Base-by-base conservation (phyloP, 208 protist species). In the Vickermania spadyakhi region DNA sequence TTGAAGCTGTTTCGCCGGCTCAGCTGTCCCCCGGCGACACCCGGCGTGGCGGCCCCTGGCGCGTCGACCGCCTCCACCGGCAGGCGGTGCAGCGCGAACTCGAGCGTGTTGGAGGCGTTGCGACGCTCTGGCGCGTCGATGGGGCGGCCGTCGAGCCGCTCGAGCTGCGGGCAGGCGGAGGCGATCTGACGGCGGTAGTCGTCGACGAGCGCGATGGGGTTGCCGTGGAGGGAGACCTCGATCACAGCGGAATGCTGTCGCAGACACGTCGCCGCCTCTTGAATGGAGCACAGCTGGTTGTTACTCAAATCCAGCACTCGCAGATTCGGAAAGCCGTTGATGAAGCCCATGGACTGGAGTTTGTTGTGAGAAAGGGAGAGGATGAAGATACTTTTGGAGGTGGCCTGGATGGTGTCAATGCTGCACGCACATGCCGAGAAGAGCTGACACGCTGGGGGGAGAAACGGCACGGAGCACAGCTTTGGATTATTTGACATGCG, bases 331-430 rank as follows among this genome's bases (percentile, higher is more conserved):
- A 91, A 55, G 11, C 68, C 60, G 2, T 30, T 1, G 13, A 86
- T 18, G 54, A 94, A 94, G 18, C 57, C 28, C 4, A 91, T 23
- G 14, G 56, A 25, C 1, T 57, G 56, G 21, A 94, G 59, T 11
- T 41, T 25, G 62, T 94, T 94, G 68, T 76, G 87, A 22, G 84
- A 58, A 2, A 91, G 69, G 4, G 77, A 79, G 3, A 94, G 53
- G 63, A 75, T 68, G 3, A 72, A 73, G 4, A 84, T 31, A 0
- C 52, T 67, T 7, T 71, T 63, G 28, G 64, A 53, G 45, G 60
- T 72, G 0, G 60, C 51, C 52, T 55, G 60, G 41, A 84, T 64
- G 18, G 28, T 22, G 1, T 27, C 2, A 2, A 89, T 28, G 26
- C 60, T 70, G 71, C 84, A 91, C 2, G 70, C 81, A 41, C 77